Base-by-base conservation (phyloP, 805 yeast genomes). In the Schwanniomyces pseudopolymorphus region DNA sequence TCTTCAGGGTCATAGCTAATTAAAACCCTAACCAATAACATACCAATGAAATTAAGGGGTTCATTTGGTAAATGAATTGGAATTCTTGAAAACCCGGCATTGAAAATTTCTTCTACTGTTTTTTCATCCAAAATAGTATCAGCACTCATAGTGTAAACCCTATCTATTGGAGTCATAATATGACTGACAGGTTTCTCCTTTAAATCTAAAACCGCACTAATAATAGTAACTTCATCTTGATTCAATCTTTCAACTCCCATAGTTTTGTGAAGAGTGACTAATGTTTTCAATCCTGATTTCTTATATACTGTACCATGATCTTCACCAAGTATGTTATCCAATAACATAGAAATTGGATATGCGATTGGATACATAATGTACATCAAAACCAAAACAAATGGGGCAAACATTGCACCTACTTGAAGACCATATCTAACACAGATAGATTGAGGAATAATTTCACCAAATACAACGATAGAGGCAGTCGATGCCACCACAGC, bases 1-100 rank as follows among this genome's bases (percentile, higher is more conserved):
- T 92, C 99, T 64, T 92, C 98, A 3, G 99, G 98, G 61, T 92
- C 99, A 64, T 92, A 92, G 45, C 96, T 86, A 54, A 92, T 94
- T 60, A 92, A 78, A 25, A 91, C 94, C 51, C 97, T 78, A 17
- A 94, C 98, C 37, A 92, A 74, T 37, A 92, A 74, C 99, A 92
- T 92, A 13, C 99, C 99, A 48, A 91, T 87, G 66, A 89, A 92
- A 65, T 92, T 92, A 46, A 79, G 71, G 13, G 96, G 96, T 62
- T 92, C 96, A 55, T 81, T 81, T 1, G 98, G 97, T 38, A 87
- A 70, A 65, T 90, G 92, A 56, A 92, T 89, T 13, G 99, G 99
- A 54, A 92, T 91, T 63, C 99, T 80, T 19, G 96, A 88, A 69
- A 87, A 94, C 0, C 99, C 99, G 5, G 96, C 89, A 55, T 90